These are phyloP conservation scores for Bipolaris victoriae DNA, from an alignment of 2,329 filamentous ascomycete genomes.

Conservation along the genomic window DNA sequence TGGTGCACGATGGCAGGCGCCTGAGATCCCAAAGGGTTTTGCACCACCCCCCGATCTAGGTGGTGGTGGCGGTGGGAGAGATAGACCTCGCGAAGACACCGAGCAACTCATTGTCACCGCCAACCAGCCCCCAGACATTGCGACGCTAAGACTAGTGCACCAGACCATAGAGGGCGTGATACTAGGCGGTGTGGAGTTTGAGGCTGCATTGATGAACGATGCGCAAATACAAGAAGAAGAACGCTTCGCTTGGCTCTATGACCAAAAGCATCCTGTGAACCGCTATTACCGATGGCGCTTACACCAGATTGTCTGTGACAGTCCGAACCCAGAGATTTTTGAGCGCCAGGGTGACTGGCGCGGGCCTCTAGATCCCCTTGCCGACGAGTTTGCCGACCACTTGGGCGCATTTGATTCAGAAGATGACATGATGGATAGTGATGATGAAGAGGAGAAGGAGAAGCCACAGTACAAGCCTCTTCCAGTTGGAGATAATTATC, in stretches of 20 bases:
- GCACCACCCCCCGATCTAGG: slow-evolving; percentile 39
- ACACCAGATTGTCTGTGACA: slow-evolving; percentile 79
- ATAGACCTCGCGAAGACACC: slow-evolving; percentile 30
- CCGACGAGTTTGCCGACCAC: slow-evolving; percentile 78
- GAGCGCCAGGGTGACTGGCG: slow-evolving; percentile 65
- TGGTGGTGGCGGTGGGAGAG: slow-evolving; percentile 20
- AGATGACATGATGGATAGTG: slow-evolving; percentile 58
- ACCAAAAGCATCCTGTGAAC: slow-evolving; percentile 73
- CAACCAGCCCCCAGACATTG: slow-evolving; percentile 76
- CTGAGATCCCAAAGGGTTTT: slow-evolving; percentile 38
- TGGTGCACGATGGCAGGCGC: slow-evolving; percentile 38
- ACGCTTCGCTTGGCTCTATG: slow-evolving; percentile 94
- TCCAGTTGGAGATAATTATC: slow-evolving; percentile 38
- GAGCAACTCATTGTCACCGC: slow-evolving; percentile 53
- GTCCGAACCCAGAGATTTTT: slow-evolving; percentile 35
- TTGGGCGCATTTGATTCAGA: slow-evolving; percentile 77
- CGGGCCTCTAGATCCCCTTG: slow-evolving; percentile 72
- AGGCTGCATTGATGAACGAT: slow-evolving; percentile 87
- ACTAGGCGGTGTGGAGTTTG: slow-evolving; percentile 82
- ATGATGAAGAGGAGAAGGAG: slow-evolving; percentile 67
- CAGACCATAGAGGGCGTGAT: slow-evolving; percentile 82
- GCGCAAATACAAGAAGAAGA: slow-evolving; percentile 84
- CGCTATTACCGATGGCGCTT: slow-evolving; percentile 92
- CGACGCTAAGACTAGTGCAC: slow-evolving; percentile 82
- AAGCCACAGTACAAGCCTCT: slow-evolving; percentile 31